Evolutionary conservation across 768 basidiomycete species (phyloP).

Genomic region (Boletus pseudopeckii): DNA sequence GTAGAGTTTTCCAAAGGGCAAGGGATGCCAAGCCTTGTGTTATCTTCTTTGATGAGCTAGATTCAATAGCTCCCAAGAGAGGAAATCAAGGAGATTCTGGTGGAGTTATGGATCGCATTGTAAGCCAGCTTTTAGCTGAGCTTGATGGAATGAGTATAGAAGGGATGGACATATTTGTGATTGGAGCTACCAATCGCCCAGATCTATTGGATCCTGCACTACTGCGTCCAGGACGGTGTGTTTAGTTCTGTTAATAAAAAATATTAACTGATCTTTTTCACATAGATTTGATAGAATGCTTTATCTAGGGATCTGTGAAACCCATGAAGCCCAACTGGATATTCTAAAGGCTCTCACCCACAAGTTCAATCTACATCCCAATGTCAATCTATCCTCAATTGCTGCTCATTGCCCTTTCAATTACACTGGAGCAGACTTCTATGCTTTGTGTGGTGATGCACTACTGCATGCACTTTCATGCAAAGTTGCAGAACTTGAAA

Average conservation of each 20-base stretch:
- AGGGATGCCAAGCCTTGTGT: slow-evolving; percentile 92
- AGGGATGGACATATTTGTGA: slow-evolving; percentile 80
- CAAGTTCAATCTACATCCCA: slow-evolving; percentile 80
- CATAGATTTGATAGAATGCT: slow-evolving; percentile 92
- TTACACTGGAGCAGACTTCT: slow-evolving; percentile 97
- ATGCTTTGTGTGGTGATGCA: slow-evolving; percentile 95
- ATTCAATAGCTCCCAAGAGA: slow-evolving; percentile 91
- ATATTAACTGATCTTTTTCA: background rate
- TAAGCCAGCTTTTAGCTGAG: slow-evolving; percentile 91
- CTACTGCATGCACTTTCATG: slow-evolving; percentile 93
- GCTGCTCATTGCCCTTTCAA: slow-evolving; percentile 84
- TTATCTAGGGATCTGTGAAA: slow-evolving; percentile 89
- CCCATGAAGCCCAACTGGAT: slow-evolving; percentile 77
- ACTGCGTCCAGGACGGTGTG: slow-evolving; percentile 81
- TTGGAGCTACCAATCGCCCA: slow-evolving; percentile 94
- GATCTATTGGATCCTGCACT: slow-evolving; percentile 89
- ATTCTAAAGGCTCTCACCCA: slow-evolving; percentile 89
- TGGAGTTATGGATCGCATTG: slow-evolving; percentile 97
- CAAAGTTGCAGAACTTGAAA: slow-evolving; percentile 77
- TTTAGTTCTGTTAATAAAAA: background rate
- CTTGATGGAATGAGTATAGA: slow-evolving; percentile 84
- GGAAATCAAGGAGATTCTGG: slow-evolving; percentile 96
- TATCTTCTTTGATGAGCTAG: slow-evolving; percentile 95
- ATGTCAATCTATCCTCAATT: slow-evolving; percentile 57
- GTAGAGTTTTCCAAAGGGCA: slow-evolving; percentile 86